Evolutionary conservation across 2,329 filamentous ascomycete species (phyloP), one percentile per base, ranked within the genome.

Genomic region (Exophiala bonariae): DNA sequence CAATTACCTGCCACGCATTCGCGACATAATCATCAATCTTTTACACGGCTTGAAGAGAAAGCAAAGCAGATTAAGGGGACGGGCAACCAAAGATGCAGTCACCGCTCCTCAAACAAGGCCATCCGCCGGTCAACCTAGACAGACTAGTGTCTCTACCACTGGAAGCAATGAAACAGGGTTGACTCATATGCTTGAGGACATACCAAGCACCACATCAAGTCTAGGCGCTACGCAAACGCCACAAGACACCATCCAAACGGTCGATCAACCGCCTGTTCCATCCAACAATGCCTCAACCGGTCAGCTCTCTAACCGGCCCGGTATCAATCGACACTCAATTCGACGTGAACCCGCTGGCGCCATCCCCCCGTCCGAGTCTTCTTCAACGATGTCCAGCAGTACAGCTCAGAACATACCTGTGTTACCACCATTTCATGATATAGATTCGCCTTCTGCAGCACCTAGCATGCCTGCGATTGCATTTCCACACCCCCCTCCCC

Each of bases 11-110:
- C 93, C 93, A 1, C 83, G 87, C 49, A 99, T 99, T 66, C 85
- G 93, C 60, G 93, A 99, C 67, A 99, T 99, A 62, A 99, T 99
- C 64, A 97, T 99, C 68, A 96, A 95, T 65, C 77, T 99, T 22
- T 79, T 99, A 7, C 93, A 99, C 66, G 93, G 93, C 2, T 72
- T 99, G 55, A 99, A 99, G 74, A 86, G 92, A 68, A 99, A 99
- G 68, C 93, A 99, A 65, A 91, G 95, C 63, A 89, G 90, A 61
- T 71, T 99, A 61, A 74, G 82, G 35, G 79, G 81, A 53, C 76
- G 78, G 50, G 41, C 40, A 74, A 74, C 49, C 69, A 73, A 44
- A 69, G 72, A 56, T 74, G 78, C 44, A 70, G 80, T 42, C 73
- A 65, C 43, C 67, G 70, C 36, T 9, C 37, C 47, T 16, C 52